A percentile compares a stretch with the other conserved stretches of the same genome.
Conservation (phyloP, 2,329 filamentous ascomycete species). For the Colletotrichum lupini region DNA sequence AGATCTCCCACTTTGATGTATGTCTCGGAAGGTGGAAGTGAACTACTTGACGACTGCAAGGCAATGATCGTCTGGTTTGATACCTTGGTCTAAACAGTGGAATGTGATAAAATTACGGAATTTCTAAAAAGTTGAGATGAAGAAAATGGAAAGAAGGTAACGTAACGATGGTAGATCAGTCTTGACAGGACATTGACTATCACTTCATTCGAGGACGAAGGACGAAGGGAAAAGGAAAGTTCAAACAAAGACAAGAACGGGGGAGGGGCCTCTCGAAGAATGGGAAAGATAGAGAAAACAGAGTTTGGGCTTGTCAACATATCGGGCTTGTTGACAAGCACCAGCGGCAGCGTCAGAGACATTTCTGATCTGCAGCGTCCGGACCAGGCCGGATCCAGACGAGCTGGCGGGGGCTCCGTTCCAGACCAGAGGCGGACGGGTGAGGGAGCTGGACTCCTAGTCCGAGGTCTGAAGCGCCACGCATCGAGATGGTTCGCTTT, state of each 20-base stretch:
- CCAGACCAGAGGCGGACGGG: conserved; percentile 1
- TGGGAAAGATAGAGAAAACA: background rate
- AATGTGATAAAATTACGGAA: conserved; percentile 18
- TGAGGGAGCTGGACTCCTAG: conserved; percentile 19
- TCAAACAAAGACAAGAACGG: background rate
- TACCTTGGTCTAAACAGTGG: background rate
- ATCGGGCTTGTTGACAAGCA: background rate
- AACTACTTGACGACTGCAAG: background rate
- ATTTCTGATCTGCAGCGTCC: background rate
- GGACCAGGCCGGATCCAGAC: conserved; percentile 26
- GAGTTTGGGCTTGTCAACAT: background rate
- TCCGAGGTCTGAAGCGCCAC: conserved; percentile 7
- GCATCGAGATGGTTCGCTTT: conserved; percentile 14
- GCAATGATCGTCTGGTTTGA: background rate
- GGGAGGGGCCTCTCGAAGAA: background rate
- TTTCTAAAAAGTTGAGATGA: background rate
- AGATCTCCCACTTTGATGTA: background rate
- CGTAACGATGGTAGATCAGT: background rate
- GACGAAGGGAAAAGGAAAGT: background rate
- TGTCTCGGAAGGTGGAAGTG: conserved; percentile 6
- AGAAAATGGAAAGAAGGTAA: background rate
- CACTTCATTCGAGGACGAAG: background rate
- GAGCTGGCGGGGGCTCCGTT: conserved; percentile 5
- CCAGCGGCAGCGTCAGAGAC: background rate
- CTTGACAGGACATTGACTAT: background rate